Conservation (phyloP, 2,329 filamentous ascomycete species). For the Aspergillus japonicus region DNA sequence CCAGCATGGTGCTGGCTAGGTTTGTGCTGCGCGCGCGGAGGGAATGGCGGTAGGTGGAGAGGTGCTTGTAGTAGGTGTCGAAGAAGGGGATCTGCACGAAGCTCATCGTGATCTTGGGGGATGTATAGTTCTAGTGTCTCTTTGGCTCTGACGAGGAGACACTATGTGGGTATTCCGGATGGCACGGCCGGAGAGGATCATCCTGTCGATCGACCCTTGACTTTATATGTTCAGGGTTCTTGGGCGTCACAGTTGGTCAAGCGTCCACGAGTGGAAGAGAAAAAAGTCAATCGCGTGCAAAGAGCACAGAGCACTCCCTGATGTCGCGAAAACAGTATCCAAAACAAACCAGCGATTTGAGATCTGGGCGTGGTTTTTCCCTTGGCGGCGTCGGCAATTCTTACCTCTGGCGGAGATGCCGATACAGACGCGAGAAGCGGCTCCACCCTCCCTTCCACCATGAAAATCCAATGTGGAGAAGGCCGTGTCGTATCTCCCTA, state of each 20-base stretch:
- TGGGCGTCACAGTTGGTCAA: background rate
- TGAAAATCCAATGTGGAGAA: no score
- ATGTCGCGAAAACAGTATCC: background rate
- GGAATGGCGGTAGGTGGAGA: background rate
- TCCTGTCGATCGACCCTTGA: background rate
- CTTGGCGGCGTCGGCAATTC: background rate
- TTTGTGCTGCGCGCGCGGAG: background rate
- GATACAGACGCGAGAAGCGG: background rate
- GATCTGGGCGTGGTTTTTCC: no score
- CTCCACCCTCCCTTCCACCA: no score
- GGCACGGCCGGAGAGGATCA: background rate
- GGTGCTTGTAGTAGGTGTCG: background rate
- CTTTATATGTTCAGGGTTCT: background rate
- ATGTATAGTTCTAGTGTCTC: no score
- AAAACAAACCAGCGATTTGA: no score
- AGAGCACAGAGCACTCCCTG: background rate
- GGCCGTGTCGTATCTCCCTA: no score
- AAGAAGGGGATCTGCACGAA: background rate
- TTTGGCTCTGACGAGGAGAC: background rate
- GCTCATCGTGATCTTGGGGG: background rate
- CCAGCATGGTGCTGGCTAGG: background rate
- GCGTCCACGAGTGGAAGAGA: background rate
- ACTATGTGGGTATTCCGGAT: background rate
- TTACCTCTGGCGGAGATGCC: background rate
- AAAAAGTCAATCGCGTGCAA: background rate